Conservation (phyloP, 371 early-diverging fungal species). For the Entomophthora muscae region DNA sequence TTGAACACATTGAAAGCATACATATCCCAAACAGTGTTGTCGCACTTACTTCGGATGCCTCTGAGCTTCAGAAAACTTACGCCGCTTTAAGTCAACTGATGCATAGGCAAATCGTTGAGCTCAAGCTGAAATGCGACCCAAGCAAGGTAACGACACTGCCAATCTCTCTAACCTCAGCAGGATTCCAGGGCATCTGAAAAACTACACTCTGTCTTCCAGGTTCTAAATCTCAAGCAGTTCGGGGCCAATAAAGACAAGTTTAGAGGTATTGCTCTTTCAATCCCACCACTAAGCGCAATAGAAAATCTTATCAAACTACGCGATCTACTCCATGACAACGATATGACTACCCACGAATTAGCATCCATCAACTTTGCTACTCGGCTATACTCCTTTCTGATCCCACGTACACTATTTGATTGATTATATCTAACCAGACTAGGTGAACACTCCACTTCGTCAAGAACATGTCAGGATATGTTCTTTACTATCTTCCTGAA, state of each 20-base stretch:
- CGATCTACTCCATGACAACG: not conserved
- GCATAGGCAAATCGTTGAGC: no score
- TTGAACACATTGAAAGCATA: no score
- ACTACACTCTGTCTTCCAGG: not conserved
- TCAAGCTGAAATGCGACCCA: no score
- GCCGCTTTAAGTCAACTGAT: no score
- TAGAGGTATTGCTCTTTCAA: no score
- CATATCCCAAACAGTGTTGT: no score
- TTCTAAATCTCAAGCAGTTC: no score
- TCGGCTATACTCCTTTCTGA: not conserved
- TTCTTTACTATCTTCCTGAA: not conserved
- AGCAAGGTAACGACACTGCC: no score
- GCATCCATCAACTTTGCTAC: not conserved
- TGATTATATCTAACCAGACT: not conserved
- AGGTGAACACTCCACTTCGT: not conserved
- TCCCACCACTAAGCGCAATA: not conserved
- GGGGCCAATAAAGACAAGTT: no score
- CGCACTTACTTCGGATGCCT: no score
- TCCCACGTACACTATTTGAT: not conserved
- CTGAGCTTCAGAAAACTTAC: no score
- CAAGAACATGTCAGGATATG: not conserved
- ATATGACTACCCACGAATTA: not conserved
- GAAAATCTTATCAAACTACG: not conserved
- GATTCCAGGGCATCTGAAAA: not conserved
- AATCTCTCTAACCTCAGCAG: no score